Evolutionary conservation across 1,139 yeast genomes (phyloP), one percentile per base, ranked within the genome.

Genomic region (Kodamaea derodonti): DNA sequence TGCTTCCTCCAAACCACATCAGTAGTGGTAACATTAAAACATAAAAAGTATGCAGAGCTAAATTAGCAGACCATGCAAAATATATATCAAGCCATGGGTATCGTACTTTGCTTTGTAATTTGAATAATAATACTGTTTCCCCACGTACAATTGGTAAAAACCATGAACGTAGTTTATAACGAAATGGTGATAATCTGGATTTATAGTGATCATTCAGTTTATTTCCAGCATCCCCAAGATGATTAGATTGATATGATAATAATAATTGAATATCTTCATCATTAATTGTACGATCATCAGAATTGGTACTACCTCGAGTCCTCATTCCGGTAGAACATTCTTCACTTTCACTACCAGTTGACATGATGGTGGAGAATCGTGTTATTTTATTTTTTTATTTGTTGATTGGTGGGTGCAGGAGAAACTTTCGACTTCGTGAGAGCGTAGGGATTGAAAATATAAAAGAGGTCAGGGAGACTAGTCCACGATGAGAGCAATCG

Each of bases 21-120:
- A 95, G 86, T 17, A 85, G 56, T 0, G 98, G 98, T 30, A 92
- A 69, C 78, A 86, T 80, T 34, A 90, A 58, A 35, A 92, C 95
- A 56, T 92, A 92, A 54, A 92, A 92, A 0, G 96, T 87, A 58
- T 92, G 98, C 8, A 95, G 78, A 0, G 97, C 98, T 45, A 92
- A 66, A 51, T 84, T 82, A 15, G 98, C 97, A 2, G 95, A 76
- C 69, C 87, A 78, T 11, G 95, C 86, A 59, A 92, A 92, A 56
- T 84, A 92, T 30, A 70, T 55, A 58, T 90, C 97, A 36, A 82
- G 62, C 20, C 62, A 40, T 3, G 80, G 74, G 24, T 61, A 59
- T 36, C 95, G 64, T 15, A 71, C 48, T 15, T 46, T 38, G 6
- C 49, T 41, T 61, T 92, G 98, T 41, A 86, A 59, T 3, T 50